Evolutionary conservation across 2,329 filamentous ascomycete genomes (phyloP).

Genomic region (Clonostachys rhizophaga): DNA sequence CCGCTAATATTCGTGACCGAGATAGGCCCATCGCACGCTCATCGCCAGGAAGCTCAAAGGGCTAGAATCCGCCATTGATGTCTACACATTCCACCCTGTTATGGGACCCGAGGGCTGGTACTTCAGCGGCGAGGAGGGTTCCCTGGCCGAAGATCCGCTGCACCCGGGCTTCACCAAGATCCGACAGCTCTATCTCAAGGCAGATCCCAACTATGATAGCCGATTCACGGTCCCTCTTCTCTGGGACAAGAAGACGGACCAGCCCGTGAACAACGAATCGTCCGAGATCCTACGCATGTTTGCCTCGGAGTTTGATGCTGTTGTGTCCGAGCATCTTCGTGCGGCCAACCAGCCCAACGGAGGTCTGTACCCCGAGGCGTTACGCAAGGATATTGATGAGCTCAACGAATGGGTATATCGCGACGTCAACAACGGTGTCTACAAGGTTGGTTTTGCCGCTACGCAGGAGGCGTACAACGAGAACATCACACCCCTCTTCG

Average conservation of each 20-base stretch:
- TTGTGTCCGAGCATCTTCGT: slow-evolving; percentile 51
- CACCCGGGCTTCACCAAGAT: slow-evolving; percentile 60
- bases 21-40: slow-evolving; percentile 64
- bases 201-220: slow-evolving; percentile 61
- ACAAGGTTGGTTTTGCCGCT: slow-evolving; percentile 59
- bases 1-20: no score
- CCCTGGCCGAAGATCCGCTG: slow-evolving; percentile 52
- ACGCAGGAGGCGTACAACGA: slow-evolving; percentile 63
- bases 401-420: slow-evolving; percentile 65
- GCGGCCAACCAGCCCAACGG: slow-evolving; percentile 43
- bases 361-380: slow-evolving; percentile 50
- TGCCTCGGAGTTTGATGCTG: slow-evolving; percentile 76
- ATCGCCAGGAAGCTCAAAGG: slow-evolving; percentile 72
- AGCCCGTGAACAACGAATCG: slow-evolving; percentile 79
- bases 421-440: slow-evolving; percentile 43
- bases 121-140: slow-evolving; percentile 34
- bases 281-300: slow-evolving; percentile 84
- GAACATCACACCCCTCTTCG: slow-evolving; percentile 55
- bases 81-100: slow-evolving; percentile 65
- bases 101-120: slow-evolving; percentile 56
- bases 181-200: slow-evolving; percentile 65
- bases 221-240: slow-evolving; percentile 72
- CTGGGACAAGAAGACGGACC: slow-evolving; percentile 63
- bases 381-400: slow-evolving; percentile 54
- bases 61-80: slow-evolving; percentile 63